Evolutionary conservation across 208 protist genomes (phyloP), one percentile per base, ranked within the genome.

Genomic region (Phytomonas sp.): DNA sequence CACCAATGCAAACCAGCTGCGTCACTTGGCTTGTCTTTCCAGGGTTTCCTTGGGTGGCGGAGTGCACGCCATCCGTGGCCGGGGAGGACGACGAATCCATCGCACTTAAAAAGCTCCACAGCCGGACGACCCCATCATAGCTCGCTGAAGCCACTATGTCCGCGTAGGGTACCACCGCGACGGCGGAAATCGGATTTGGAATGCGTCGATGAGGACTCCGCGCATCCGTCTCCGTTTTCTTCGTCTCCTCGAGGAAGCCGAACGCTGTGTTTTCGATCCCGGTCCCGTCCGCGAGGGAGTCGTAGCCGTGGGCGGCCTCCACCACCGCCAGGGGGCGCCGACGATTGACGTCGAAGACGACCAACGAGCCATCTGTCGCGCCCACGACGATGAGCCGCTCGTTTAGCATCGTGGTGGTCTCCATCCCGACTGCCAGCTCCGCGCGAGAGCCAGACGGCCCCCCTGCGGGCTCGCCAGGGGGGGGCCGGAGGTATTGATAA

Each of bases 121-220:
- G 66, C 2, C 88, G 85, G 67, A 97, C 88, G 37, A 87, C 75
- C 40, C 89, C 92, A 63, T 94, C 89, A 74, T 92, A 95, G 77
- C 89, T 93, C n/a, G 83, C 92, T 8, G 87, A 88, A 23, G 88
- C 89, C 7, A 87, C 76, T 34, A 95, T 67, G 65, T 97, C 88
- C 8, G 86, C 76, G 76, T 95, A 94, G 49, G 92, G 85, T 34
- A 94, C 83, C 0, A 87, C 79, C 0, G 89, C 92, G 8, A 97
- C 79, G 5, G 92, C 86, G 29, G 86, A 92, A 73, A 97, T 94
- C 32, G 87, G 83, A 65, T 97, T 97, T 4, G 89, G 75, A 67
- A 78, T 84, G 32, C 67, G 72, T n/a, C 59, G 70, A 12, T 33
- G 72, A 70, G 11, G 76, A 56, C 11, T 59, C 67, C 14, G 36